phyloP scores from a whole-genome alignment of 768 basidiomycete genomes.

The Phallus indusiatus region DNA sequence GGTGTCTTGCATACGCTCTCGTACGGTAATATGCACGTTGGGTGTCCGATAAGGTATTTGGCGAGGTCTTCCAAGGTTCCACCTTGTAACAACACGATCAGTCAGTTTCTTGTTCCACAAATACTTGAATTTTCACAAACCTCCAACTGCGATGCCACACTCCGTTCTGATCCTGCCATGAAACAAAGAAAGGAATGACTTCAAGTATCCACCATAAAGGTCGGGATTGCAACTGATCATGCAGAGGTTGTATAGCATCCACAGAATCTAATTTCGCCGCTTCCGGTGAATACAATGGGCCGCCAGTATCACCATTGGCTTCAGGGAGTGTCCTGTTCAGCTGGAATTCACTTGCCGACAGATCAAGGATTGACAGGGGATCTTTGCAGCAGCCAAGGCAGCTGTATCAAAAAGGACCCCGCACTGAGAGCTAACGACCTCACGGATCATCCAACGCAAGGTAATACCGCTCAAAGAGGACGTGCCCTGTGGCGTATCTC shows the following conservation, averaged over 20 bases:
- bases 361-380: slow-evolving; percentile 25
- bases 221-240: slow-evolving; percentile 39
- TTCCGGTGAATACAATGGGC: not conserved
- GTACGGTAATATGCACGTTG: slow-evolving; percentile 56
- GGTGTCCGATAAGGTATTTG: slow-evolving; percentile 36
- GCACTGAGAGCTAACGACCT: slow-evolving; percentile 47
- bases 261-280: slow-evolving; percentile 17
- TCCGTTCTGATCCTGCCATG: slow-evolving; percentile 48
- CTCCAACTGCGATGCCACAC: slow-evolving; percentile 44
- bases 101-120: slow-evolving; percentile 14
- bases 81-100: slow-evolving; percentile 20
- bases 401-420: slow-evolving; percentile 47
- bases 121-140: slow-evolving; percentile 30
- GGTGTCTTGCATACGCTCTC: slow-evolving; percentile 41
- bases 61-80: slow-evolving; percentile 52
- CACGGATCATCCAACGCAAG: slow-evolving; percentile 73
- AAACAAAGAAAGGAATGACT: slow-evolving; percentile 42
- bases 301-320: not conserved
- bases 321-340: not conserved
- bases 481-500: slow-evolving; percentile 35
- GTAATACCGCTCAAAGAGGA: slow-evolving; percentile 49
- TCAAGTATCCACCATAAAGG: slow-evolving; percentile 67
- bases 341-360: not conserved
- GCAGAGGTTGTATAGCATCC: slow-evolving; percentile 38
- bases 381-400: slow-evolving; percentile 30